Evolutionary conservation across 2,329 filamentous ascomycete genomes (phyloP).

Genomic region (Xylaria sp.): DNA sequence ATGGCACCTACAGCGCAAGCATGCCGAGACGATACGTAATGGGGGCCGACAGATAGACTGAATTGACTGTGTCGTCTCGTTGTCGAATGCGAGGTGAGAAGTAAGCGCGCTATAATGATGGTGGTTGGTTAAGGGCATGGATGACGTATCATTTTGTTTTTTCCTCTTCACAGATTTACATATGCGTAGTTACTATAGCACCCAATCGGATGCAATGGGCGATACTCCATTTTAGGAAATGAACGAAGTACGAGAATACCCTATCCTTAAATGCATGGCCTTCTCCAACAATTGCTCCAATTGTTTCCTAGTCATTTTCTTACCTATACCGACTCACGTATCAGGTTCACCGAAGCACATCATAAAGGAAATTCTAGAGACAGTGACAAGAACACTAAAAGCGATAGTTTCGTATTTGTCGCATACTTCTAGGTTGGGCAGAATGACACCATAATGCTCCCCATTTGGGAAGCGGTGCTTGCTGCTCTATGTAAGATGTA

Average conservation of each 20-base stretch:
- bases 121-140: not conserved
- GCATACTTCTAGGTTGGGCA: not conserved
- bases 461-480: not conserved
- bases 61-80: not conserved
- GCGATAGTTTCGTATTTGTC: not conserved
- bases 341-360: not conserved
- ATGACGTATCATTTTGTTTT: not conserved
- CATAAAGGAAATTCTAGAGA: not conserved
- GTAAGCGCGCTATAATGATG: not conserved
- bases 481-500: not conserved
- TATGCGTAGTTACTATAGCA: too few species aligned
- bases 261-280: not conserved
- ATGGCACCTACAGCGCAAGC: not conserved
- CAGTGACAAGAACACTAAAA: not conserved
- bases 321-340: not conserved
- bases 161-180: too few species aligned
- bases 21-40: not conserved
- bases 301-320: not conserved
- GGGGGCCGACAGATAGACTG: not conserved
- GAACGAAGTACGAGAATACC: constrained; percentile 26
- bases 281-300: constrained; percentile 8
- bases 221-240: constrained; percentile 20
- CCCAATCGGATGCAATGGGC: constrained; percentile 3
- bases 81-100: not conserved
- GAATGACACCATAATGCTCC: not conserved